Conservation (phyloP, 2,329 filamentous ascomycete genomes). For the Corynespora cassiicola region DNA sequence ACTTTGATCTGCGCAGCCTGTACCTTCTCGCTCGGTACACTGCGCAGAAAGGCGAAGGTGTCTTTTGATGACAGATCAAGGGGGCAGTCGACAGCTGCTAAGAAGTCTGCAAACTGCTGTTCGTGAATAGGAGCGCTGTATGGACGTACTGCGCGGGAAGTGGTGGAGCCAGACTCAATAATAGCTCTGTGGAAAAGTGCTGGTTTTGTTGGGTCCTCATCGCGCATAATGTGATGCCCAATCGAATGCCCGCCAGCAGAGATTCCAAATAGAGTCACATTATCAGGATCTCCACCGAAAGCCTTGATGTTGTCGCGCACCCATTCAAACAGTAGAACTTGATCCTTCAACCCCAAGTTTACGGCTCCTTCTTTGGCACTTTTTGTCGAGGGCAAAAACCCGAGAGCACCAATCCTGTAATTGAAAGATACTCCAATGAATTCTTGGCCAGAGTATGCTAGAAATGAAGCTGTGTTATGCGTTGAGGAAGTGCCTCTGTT, state of each 20-base stretch:
- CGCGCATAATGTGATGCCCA: constrained; percentile 70
- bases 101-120: constrained; percentile 53
- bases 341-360: constrained; percentile 28
- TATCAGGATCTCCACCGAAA: constrained; percentile 33
- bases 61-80: constrained; percentile 29
- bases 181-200: constrained; percentile 55
- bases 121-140: constrained; percentile 51
- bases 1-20: constrained; percentile 50
- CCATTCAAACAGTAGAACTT: constrained; percentile 50
- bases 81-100: constrained; percentile 43
- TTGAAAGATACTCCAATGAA: constrained; percentile 60
- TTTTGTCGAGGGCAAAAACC: constrained; percentile 14
- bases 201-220: constrained; percentile 36
- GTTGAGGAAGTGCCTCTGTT: constrained; percentile 47
- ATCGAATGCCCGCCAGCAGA: constrained; percentile 51
- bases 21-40: constrained; percentile 43
- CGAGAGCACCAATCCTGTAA: constrained; percentile 25
- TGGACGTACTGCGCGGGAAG: constrained; percentile 53
- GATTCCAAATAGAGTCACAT: constrained; percentile 28
- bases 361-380: constrained; percentile 39
- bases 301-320: constrained; percentile 46
- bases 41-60: constrained; percentile 52
- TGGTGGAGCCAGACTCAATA: constrained; percentile 55
- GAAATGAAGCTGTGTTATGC: constrained; percentile 68
- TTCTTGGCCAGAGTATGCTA: constrained; percentile 58